Evolutionary conservation across 2,329 filamentous ascomycete genomes (phyloP).

Genomic region (Phaeosphaeriaceae sp.): DNA sequence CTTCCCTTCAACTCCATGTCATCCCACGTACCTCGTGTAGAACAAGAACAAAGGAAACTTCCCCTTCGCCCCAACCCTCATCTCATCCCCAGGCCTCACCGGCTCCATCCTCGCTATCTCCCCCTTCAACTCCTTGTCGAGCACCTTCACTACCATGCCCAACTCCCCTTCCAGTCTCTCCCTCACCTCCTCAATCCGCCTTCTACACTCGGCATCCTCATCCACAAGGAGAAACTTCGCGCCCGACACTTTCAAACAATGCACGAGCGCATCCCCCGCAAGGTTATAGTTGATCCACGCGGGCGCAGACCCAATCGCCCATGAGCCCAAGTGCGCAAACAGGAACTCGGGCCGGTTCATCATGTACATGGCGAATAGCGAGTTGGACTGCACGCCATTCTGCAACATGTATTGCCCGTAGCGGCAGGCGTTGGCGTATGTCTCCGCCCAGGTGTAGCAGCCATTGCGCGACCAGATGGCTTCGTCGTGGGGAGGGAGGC

Average conservation of each 20-base stretch:
- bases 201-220: slow-evolving; percentile 58
- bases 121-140: slow-evolving; percentile 59
- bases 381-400: slow-evolving; percentile 63
- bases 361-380: slow-evolving; percentile 72
- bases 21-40: slow-evolving; percentile 65
- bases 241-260: slow-evolving; percentile 68
- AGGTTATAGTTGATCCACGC: slow-evolving; percentile 77
- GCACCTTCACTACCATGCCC: slow-evolving; percentile 63
- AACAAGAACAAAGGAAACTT: slow-evolving; percentile 68
- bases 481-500: slow-evolving; percentile 57
- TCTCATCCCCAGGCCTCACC: slow-evolving; percentile 61
- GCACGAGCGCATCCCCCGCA: slow-evolving; percentile 67
- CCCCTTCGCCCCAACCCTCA: slow-evolving; percentile 60
- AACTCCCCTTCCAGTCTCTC: slow-evolving; percentile 60
- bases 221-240: slow-evolving; percentile 57
- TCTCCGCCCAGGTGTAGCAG: slow-evolving; percentile 50
- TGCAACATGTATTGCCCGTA: slow-evolving; percentile 46
- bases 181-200: slow-evolving; percentile 62
- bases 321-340: slow-evolving; percentile 69
- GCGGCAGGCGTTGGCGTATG: slow-evolving; percentile 50
- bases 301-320: slow-evolving; percentile 71
- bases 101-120: slow-evolving; percentile 58
- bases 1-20: neutral
- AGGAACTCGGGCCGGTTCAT: slow-evolving; percentile 72
- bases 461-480: slow-evolving; percentile 73